phyloP scores from a whole-genome alignment of 73 alveolate species.

The Paramecium tetraurelia region DNA sequence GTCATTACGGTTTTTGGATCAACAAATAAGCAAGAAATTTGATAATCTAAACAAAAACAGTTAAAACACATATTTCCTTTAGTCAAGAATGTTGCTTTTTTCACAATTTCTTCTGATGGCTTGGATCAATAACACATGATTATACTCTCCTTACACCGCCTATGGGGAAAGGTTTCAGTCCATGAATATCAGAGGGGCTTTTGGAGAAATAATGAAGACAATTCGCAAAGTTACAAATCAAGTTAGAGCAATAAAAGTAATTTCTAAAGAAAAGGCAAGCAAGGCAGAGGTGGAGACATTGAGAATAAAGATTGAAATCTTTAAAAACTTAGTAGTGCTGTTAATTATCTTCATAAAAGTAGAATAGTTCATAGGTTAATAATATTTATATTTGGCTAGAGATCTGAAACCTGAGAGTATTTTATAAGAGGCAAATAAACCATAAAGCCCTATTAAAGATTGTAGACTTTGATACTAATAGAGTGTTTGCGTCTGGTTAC shows the following conservation, averaged over 20 bases:
- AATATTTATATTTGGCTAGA: conserved; percentile 34
- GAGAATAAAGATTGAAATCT: conserved; percentile 22
- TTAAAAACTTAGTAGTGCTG: conserved; percentile 63
- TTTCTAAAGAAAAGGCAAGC: neutral
- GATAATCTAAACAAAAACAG: conserved; percentile 25
- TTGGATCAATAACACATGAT: conserved; percentile 29
- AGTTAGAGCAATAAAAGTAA: conserved; percentile 39
- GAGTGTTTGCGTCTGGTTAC: conserved; percentile 44
- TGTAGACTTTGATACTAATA: conserved; percentile 52
- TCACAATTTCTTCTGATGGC: neutral
- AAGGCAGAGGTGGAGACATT: neutral
- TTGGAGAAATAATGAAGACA: conserved; percentile 43
- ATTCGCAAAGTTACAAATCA: neutral
- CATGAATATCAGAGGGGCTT: conserved; percentile 5
- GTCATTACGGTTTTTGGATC: conserved; percentile 27
- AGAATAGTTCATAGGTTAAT: conserved; percentile 73
- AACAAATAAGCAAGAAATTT: neutral
- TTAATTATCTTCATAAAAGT: conserved; percentile 84
- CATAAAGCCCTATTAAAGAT: conserved; percentile 46
- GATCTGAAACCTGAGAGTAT: conserved; percentile 80
- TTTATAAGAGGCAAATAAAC: conserved; percentile 49
- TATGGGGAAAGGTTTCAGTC: neutral
- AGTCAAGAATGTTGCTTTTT: neutral
- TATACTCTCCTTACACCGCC: conserved; percentile 48
- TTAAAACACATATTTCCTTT: neutral